Evolutionary conservation across 768 basidiomycete genomes (phyloP).

Genomic region (Panaeolus papilionaceus): DNA sequence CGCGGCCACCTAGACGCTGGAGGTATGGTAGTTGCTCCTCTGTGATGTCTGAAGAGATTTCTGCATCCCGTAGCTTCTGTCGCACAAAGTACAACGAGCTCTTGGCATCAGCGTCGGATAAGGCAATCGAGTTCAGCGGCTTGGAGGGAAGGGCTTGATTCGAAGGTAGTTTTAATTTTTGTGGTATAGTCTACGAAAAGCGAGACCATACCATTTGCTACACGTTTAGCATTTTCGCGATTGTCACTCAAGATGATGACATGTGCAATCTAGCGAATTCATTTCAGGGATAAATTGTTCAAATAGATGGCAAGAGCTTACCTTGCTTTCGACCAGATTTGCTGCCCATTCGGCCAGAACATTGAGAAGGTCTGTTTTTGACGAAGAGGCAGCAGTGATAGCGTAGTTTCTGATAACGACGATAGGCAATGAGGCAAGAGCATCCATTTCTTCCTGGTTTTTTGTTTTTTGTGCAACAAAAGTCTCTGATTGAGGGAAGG

Average conservation of each 20-base stretch:
- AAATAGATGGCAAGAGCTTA: conserved; percentile 33
- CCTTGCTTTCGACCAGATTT: conserved; percentile 79
- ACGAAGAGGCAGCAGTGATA: conserved; percentile 55
- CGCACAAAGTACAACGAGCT: conserved; percentile 85
- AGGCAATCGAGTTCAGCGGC: conserved; percentile 76
- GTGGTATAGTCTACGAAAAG: neutral
- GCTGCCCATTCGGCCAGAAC: conserved; percentile 89
- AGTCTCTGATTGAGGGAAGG: conserved; percentile 24
- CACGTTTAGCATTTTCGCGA: conserved; percentile 82
- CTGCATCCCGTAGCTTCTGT: conserved; percentile 72
- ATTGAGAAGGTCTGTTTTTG: conserved; percentile 70
- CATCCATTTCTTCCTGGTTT: conserved; percentile 53
- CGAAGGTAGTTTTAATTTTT: neutral
- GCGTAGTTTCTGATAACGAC: conserved; percentile 87
- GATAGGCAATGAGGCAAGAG: conserved; percentile 74
- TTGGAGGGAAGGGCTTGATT: conserved; percentile 79
- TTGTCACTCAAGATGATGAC: conserved; percentile 92
- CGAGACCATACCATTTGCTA: conserved; percentile 69
- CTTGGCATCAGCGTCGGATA: conserved; percentile 84
- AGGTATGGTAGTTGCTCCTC: conserved; percentile 62
- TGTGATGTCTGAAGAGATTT: conserved; percentile 59
- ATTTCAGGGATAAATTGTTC: conserved; percentile 7
- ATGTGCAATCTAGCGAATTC: conserved; percentile 75
- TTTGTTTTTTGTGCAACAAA: conserved; percentile 28
- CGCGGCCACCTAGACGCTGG: conserved; percentile 85